Evolutionary conservation across 768 basidiomycete species (phyloP).

Genomic region (Tubosaeta brunneosetosa): DNA sequence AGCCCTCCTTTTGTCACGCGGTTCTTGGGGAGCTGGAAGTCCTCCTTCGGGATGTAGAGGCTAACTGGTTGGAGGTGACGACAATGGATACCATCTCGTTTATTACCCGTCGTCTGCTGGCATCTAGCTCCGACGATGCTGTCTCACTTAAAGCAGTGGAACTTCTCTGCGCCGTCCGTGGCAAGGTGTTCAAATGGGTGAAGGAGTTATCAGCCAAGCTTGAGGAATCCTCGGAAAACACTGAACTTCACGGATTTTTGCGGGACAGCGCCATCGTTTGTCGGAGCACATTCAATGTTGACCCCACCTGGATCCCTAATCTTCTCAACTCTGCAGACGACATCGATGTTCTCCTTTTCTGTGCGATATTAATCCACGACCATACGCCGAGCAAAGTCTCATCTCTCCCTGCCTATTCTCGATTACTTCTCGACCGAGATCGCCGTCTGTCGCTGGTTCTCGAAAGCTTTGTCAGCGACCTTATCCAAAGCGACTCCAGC

Average conservation of each 20-base stretch:
- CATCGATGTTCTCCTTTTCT: constrained; percentile 19
- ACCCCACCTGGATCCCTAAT: neutral
- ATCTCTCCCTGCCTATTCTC: constrained; percentile 3
- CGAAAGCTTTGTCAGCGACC: constrained; percentile 4
- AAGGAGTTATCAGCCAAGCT: constrained; percentile 26
- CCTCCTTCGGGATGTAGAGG: constrained; percentile 32
- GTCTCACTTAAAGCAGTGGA: constrained; percentile 14
- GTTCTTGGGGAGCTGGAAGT: constrained; percentile 34
- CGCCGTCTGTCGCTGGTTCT: constrained; percentile 24
- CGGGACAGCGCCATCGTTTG: constrained; percentile 37
- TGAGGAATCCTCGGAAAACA: constrained; percentile 5
- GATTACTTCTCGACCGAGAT: constrained; percentile 26
- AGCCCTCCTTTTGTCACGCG: constrained; percentile 29
- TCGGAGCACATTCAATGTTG: constrained; percentile 30
- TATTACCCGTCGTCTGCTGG: constrained; percentile 35
- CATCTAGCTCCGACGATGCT: constrained; percentile 11
- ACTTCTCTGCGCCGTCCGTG: constrained; percentile 32
- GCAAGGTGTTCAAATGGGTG: constrained; percentile 34
- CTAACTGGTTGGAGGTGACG: constrained; percentile 39
- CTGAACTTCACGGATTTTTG: constrained; percentile 19
- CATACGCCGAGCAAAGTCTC: constrained; percentile 15
- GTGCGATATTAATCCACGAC: constrained; percentile 23
- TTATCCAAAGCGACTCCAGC: neutral
- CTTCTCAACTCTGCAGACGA: constrained; percentile 22
- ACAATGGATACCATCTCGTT: constrained; percentile 32